phyloP scores from a whole-genome alignment of 805 yeast genomes.

The Candida sonorensis region DNA sequence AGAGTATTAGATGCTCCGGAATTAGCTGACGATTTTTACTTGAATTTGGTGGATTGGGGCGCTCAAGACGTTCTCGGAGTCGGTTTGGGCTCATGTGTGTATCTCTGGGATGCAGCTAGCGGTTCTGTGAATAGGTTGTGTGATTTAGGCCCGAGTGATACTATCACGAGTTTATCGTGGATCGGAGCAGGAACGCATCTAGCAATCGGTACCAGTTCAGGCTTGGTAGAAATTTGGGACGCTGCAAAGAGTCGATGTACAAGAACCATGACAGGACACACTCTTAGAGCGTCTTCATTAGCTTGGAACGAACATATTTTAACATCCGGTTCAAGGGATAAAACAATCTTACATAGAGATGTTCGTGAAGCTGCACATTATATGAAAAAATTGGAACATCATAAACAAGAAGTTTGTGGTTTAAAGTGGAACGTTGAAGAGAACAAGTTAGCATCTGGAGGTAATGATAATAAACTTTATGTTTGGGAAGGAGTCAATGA shows the following conservation, averaged over 20 bases:
- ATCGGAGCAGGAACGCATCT: constrained; percentile 90
- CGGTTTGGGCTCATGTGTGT: constrained; percentile 82
- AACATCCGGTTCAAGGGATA: constrained; percentile 82
- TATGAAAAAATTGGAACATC: constrained; percentile 59
- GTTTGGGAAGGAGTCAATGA: constrained; percentile 80
- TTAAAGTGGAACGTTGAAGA: constrained; percentile 89
- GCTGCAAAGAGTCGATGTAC: constrained; percentile 75
- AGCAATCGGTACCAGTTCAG: constrained; percentile 85
- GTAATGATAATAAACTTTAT: constrained; percentile 81
- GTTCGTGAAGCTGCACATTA: constrained; percentile 83
- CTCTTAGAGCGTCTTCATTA: constrained; percentile 74
- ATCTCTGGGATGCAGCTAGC: constrained; percentile 82
- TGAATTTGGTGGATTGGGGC: constrained; percentile 94
- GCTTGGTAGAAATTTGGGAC: constrained; percentile 93
- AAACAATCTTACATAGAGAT: constrained; percentile 81
- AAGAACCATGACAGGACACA: constrained; percentile 89
- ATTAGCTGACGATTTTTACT: constrained; percentile 85
- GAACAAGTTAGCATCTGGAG: constrained; percentile 90
- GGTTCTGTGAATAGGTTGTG: constrained; percentile 80
- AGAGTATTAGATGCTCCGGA: constrained; percentile 96
- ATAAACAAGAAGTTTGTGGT: constrained; percentile 95
- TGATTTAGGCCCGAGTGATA: constrained; percentile 58
- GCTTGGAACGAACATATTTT: constrained; percentile 93
- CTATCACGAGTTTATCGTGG: constrained; percentile 84
- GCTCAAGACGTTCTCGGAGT: constrained; percentile 83